Percentiles rank a stretch among this genome's conserved stretches.
Conservation (phyloP, 306 rosid genomes). For the Begonia masoniana region DNA sequence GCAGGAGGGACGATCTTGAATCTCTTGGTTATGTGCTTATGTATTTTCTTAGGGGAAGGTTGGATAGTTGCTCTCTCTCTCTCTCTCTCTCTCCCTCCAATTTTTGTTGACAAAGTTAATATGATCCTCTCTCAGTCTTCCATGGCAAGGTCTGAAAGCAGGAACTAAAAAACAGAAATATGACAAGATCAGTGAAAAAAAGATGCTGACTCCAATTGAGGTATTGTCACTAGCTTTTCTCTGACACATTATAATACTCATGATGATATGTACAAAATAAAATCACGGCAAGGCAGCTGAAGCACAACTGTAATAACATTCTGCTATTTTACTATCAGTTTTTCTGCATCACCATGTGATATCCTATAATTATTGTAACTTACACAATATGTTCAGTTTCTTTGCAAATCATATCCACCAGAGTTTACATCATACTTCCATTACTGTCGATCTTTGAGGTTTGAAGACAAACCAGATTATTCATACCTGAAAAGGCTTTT, state of each 20-base stretch:
- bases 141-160: conserved; percentile 98
- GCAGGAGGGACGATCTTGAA: conserved; percentile 99
- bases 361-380: too few relatives aligned
- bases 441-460: conserved; percentile 81
- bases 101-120: conserved; percentile 12
- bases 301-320: too few relatives aligned
- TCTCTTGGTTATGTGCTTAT: conserved; percentile 95
- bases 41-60: conserved; percentile 99
- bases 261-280: too few relatives aligned
- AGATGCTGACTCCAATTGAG: conserved; percentile 94
- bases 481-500: conserved; percentile 90
- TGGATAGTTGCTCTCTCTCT: conserved; percentile 12
- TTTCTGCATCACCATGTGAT: too few relatives aligned
- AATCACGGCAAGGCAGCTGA: too few relatives aligned
- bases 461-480: conserved; percentile 97
- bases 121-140: conserved; percentile 55
- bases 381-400: conserved; percentile 25
- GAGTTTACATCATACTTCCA: conserved; percentile 94
- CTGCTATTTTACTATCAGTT: too few relatives aligned
- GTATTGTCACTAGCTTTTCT: conserved; percentile 28
- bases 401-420: conserved; percentile 73
- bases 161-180: conserved; percentile 93
- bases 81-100: conserved; percentile 5
- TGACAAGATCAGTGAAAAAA: conserved; percentile 96
- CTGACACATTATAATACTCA: too few relatives aligned